Percentiles rank a stretch among this genome's conserved stretches.
phyloP scores from a whole-genome alignment of 176 grass and related monocot genomes.

The Oryza australiensis region DNA sequence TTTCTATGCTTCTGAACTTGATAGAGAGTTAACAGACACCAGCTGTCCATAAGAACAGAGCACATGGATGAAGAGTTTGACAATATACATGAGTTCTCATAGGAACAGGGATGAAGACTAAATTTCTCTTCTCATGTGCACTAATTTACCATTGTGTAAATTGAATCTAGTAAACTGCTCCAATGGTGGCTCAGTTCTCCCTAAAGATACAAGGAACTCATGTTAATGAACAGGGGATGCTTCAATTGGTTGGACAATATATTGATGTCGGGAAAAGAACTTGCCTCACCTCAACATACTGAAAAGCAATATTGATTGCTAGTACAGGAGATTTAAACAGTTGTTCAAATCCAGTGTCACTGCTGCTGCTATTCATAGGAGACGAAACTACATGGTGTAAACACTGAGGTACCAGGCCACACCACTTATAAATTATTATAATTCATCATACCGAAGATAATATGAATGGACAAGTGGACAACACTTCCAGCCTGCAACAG shows the following conservation, averaged over 20 bases:
- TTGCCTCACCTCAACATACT: background rate
- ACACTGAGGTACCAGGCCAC: background rate
- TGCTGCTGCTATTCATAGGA: background rate
- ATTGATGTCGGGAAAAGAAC: conserved; percentile 21
- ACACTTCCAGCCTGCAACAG: background rate
- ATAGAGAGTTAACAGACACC: background rate
- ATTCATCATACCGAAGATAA: background rate
- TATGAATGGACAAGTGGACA: background rate
- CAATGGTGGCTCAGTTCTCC: background rate
- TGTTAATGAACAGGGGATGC: conserved; percentile 16
- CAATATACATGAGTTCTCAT: too few species aligned
- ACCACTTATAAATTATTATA: background rate
- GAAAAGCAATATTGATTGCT: conserved; percentile 10
- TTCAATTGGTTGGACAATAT: conserved; percentile 6
- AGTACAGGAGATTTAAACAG: background rate
- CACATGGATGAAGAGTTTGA: too few species aligned
- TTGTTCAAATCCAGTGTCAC: background rate
- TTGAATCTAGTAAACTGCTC: background rate
- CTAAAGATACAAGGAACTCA: background rate
- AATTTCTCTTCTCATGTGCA: background rate
- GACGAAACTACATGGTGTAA: background rate
- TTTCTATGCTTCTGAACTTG: conserved; percentile 24
- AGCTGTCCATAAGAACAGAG: background rate
- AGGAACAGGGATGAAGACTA: background rate
- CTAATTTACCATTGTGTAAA: background rate